Base-by-base conservation (phyloP, 768 basidiomycete species). In the Russula compacta region DNA sequence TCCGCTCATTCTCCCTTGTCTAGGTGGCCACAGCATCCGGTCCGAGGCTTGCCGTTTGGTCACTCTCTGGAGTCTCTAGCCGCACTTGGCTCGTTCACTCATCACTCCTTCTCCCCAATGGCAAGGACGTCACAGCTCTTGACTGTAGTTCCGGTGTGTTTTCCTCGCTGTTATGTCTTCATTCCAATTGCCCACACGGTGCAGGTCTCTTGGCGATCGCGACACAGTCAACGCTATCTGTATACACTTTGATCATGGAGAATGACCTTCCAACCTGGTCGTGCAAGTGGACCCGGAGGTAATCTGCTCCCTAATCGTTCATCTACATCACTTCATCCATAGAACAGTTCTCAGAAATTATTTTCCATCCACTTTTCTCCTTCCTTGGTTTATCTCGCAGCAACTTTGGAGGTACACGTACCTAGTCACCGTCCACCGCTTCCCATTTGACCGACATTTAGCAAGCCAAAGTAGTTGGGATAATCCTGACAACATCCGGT, bases 191-290 rank as follows among this genome's bases (percentile, higher is more conserved):
- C 43, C 57, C 19, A 61, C 43, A n/a, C 36, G 6, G 12, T 24
- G n/a, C 68, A 92, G 90, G 90, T 57, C 74, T 90, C 36, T 81
- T 93, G 63, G 86, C 85, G 21, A 81, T 92, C 39, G 89, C 87
- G 14, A 85, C 77, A 47, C 70, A 76, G 38, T 73, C 71, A 46
- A 79, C 80, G 42, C 74, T 93, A 14, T 85, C 87, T 1, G 82
- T 92, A 0, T 89, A 89, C 67, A 88, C 88, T 2, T 74, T 92
- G 33, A 83, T 86, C 58, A 77, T 89, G 35, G 88, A 92, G 66
- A 86, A 90, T 67, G 88, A 91, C 71, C 79, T 92, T 17, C 87
- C 85, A 15, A 88, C 84, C 0, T 93, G 91, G 91, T 85, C 83
- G 14, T 77, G 77, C 70, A 91, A 91, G 74, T 93, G 91, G 91